Base-by-base conservation (phyloP, 805 yeast species). In the Priceomyces castillae region DNA sequence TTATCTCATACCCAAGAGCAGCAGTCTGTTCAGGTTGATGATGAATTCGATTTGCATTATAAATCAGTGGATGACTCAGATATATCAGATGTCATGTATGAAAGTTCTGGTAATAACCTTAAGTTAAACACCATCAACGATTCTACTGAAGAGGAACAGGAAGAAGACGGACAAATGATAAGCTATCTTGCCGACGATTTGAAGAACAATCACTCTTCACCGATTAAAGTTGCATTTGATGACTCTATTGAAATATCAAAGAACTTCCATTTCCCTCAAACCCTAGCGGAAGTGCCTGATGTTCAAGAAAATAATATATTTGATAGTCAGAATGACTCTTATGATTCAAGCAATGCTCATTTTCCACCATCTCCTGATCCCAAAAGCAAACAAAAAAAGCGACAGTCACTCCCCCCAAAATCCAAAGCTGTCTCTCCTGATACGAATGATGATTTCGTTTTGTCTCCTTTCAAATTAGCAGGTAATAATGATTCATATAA, bases 401-500 rank as follows among this genome's bases (percentile, higher is more conserved):
- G 74, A 30, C 68, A 56, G 48, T 66, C 73, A 4, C 52, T 69
- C 33, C 74, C 74, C 3, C 56, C 58, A 9, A 56, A 56, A 38
- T 51, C 67, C 40, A 59, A 60, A 39, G 37, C 52, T 9, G 46
- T 53, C 1, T 54, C 59, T 5, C 43, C 20, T 15, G 17, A 47
- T 2, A 60, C 58, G 12, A 56, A 57, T 16, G 60, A 57, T 14
- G 66, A 67, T 10, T 71, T 71, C 51, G 65, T 69, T 30, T 59
- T 69, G 31, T 67, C 73, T 12, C 76, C 76, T 3, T 61, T 71
- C 38, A 71, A 71, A 43, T 53, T 71, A 43, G 59, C 72, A 5
- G 52, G 56, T 2, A 51, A 54, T 26, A 52, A 52, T 36, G 46
- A 41, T 5, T 50, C 57, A 25, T 50, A 44, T 36, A 50, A 53